Evolutionary conservation across 805 yeast genomes (phyloP), one percentile per base, ranked within the genome.

Genomic region (Yamadazyma sp.): DNA sequence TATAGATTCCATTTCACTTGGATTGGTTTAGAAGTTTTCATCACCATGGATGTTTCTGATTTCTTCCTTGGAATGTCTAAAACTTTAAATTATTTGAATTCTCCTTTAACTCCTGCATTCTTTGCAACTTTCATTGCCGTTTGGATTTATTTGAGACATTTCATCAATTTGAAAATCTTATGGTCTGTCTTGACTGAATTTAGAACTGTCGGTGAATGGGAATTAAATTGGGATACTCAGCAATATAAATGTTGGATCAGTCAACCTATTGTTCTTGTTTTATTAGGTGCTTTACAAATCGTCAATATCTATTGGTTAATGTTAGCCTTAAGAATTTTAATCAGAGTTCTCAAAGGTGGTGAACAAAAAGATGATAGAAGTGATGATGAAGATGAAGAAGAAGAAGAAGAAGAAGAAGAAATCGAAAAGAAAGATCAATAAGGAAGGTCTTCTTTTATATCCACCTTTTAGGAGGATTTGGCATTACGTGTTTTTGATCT

Each of bases 171-270:
- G 41, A 76, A 69, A 51, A 85, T 93, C 43, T 70, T 93, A 48
- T 84, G 85, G 82, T 83, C 95, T 1, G 80, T 86, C 12, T 64
- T 83, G 36, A 88, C 96, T 13, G 95, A 88, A 60, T 93, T 86
- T 65, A 75, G 71, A 46, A 76, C 94, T 2, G 87, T 86, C 16
- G 98, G 98, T 25, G 80, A 81, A 36, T 88, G 71, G 61, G 74
- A 73, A 38, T 69, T 93, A 48, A 78, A 87, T 68, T 93, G 86
- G 79, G 85, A 75, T 9, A 80, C 93, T 20, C 91, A 89, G 60
- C 96, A 93, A 60, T 93, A 91, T 69, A 93, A 93, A 63, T 93
- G 98, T 64, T 87, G 87, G 83, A 86, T 93, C 47, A 82, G 98
- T 16, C 95, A 86, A 64, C 85, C 86, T 36, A 88, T 93, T 56